A percentile compares a stretch with the other conserved stretches of the same genome.
These are phyloP conservation scores for Shiraia sp. DNA, from an alignment of 2,329 filamentous ascomycete species.

Conservation along the genomic window DNA sequence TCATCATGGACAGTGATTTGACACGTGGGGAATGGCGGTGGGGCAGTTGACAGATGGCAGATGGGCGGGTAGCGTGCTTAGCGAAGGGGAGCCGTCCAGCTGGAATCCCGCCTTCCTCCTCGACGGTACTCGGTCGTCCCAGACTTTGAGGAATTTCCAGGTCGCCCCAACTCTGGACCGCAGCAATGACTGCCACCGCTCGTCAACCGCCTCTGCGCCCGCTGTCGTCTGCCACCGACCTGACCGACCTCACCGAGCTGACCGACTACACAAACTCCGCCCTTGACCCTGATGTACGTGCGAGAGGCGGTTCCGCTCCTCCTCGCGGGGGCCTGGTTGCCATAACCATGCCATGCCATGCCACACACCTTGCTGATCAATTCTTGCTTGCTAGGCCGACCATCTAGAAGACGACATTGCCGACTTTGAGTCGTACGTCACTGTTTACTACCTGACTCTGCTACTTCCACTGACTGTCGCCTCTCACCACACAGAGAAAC, in stretches of 20 bases:
- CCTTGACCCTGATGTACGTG: constrained; percentile 21
- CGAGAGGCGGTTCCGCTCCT: constrained; percentile 3
- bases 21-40: constrained; percentile 5
- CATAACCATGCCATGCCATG: no score
- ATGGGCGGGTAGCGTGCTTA: constrained; percentile 4
- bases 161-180: neutral
- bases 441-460: constrained; percentile 1
- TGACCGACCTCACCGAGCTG: constrained; percentile 23
- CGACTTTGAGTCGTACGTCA: constrained; percentile 40
- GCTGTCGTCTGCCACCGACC: constrained; percentile 24
- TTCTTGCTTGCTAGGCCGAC: constrained; percentile 33
- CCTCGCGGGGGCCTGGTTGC: constrained; percentile 9
- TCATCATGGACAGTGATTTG: constrained; percentile 10
- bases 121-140: neutral
- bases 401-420: constrained; percentile 31
- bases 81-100: neutral
- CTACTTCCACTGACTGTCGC: constrained; percentile 20
- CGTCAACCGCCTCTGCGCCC: constrained; percentile 13
- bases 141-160: no score
- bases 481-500: constrained; percentile 38
- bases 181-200: constrained; percentile 11
- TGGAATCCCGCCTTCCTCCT: constrained; percentile 1
- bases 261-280: constrained; percentile 21
- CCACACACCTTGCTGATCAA: constrained; percentile 16
- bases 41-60: constrained; percentile 11